A percentile compares a stretch with the other conserved stretches of the same genome.
phyloP scores from a whole-genome alignment of 2,329 filamentous ascomycete genomes.

The Botrytis squamosa region DNA sequence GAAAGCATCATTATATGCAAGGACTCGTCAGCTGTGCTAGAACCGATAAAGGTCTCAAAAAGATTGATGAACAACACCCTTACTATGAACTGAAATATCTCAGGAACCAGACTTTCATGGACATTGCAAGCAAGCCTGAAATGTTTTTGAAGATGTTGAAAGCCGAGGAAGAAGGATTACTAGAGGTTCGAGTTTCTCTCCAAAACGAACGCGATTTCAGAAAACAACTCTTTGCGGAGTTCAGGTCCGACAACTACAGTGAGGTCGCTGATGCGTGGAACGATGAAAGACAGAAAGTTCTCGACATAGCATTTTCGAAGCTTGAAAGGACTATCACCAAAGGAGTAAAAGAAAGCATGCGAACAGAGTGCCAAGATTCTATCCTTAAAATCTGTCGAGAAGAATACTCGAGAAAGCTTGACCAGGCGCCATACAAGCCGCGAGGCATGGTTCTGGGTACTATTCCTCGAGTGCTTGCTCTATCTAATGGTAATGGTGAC shows the following conservation, averaged over 20 bases:
- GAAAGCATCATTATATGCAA: conserved; percentile 77
- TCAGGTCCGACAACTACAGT: conserved; percentile 93
- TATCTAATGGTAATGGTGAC: conserved; percentile 83
- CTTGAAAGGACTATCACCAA: conserved; percentile 82
- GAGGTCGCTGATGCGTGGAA: conserved; percentile 96
- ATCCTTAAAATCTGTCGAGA: conserved; percentile 86
- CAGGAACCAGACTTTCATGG: conserved; percentile 78
- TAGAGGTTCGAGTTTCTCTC: conserved; percentile 80
- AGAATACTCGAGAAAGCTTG: conserved; percentile 83
- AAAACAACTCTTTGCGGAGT: conserved; percentile 73
- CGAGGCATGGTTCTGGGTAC: conserved; percentile 90
- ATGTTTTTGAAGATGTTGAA: conserved; percentile 96
- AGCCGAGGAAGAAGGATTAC: conserved; percentile 88
- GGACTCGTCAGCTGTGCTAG: conserved; percentile 83
- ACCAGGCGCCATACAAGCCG: conserved; percentile 94
- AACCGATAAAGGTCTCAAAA: conserved; percentile 89
- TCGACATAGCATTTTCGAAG: conserved; percentile 78
- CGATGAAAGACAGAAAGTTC: conserved; percentile 75
- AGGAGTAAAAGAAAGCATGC: conserved; percentile 90
- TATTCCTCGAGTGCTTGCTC: conserved; percentile 77
- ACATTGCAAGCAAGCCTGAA: conserved; percentile 80
- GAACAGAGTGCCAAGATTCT: conserved; percentile 90
- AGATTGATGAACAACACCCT: conserved; percentile 91
- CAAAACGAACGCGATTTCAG: conserved; percentile 75
- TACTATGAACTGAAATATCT: conserved; percentile 99